Conservation (phyloP, 225 moss, liverwort and hornwort genomes). For the Polytrichum commune region DNA sequence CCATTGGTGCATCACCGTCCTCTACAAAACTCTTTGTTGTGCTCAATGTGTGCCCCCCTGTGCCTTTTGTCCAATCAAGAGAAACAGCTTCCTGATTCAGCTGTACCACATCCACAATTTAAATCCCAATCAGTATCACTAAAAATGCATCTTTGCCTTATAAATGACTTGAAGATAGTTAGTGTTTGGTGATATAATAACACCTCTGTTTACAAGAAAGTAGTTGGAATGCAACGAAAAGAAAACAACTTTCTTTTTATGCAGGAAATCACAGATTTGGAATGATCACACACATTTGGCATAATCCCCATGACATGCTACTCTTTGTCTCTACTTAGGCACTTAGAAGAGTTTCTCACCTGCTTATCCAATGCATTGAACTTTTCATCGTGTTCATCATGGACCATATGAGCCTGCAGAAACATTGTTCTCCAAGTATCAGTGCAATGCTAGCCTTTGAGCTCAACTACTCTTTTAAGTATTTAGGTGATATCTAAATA, state of each 20-base stretch:
- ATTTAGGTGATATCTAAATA: not conserved
- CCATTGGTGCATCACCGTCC: constrained; percentile 38
- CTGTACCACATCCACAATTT: constrained; percentile 28
- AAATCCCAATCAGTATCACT: not conserved
- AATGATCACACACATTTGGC: too few species aligned
- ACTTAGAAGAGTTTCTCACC: constrained; percentile 28
- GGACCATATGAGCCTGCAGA: constrained; percentile 92
- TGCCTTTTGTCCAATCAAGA: constrained; percentile 80
- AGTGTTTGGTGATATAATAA: too few species aligned
- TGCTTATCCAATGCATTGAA: constrained; percentile 79
- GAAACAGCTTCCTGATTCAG: constrained; percentile 73
- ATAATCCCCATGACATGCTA: not conserved
- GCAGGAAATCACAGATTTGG: too few species aligned
- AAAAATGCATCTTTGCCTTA: too few species aligned
- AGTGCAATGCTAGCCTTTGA: too few species aligned
- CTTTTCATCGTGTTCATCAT: constrained; percentile 91
- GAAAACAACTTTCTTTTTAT: too few species aligned
- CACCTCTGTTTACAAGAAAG: too few species aligned
- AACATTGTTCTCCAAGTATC: too few species aligned
- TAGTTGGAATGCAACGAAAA: too few species aligned
- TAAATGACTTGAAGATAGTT: too few species aligned
- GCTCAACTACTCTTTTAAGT: too few species aligned
- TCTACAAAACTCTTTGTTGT: constrained; percentile 35
- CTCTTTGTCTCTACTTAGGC: not conserved
- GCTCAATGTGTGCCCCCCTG: constrained; percentile 54